These are phyloP conservation scores for Mytilinidion resinicola DNA, from an alignment of 495 filamentous ascomycete species.

Conservation along the genomic window DNA sequence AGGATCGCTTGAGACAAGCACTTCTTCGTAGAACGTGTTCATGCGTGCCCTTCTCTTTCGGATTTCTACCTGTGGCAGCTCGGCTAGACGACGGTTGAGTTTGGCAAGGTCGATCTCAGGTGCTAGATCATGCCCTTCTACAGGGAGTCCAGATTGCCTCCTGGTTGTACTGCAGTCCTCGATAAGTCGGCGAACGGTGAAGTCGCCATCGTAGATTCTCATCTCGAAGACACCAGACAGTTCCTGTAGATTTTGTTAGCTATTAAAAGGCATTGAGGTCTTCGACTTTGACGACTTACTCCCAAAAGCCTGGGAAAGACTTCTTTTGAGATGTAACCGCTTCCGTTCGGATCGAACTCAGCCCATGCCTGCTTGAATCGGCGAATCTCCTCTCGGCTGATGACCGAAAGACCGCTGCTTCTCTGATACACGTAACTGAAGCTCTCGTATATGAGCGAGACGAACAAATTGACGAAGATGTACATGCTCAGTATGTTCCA, in stretches of 20 bases:
- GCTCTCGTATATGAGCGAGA: conserved; percentile 98
- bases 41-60: conserved; percentile 66
- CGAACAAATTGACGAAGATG: conserved; percentile 97
- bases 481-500: conserved; percentile 99
- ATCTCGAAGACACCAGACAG: conserved; percentile 93
- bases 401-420: conserved; percentile 74
- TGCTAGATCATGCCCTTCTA: conserved; percentile 45
- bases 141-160: conserved; percentile 38
- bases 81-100: conserved; percentile 65
- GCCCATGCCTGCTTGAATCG: conserved; percentile 99
- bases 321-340: conserved; percentile 87
- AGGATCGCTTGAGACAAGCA: conserved; percentile 85
- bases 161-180: conserved; percentile 62
- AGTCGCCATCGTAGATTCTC: conserved; percentile 90
- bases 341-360: conserved; percentile 82
- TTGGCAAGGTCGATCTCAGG: conserved; percentile 61
- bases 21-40: conserved; percentile 92
- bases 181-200: conserved; percentile 73
- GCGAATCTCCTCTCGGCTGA: conserved; percentile 86
- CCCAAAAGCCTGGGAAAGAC: conserved; percentile 84
- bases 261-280: background rate
- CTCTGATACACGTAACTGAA: conserved; percentile 99
- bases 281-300: conserved; percentile 41
- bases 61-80: conserved; percentile 70
- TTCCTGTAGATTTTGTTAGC: conserved; percentile 44